phyloP scores from a whole-genome alignment of 805 yeast genomes.

The Metschnikowia kunwiensis region DNA sequence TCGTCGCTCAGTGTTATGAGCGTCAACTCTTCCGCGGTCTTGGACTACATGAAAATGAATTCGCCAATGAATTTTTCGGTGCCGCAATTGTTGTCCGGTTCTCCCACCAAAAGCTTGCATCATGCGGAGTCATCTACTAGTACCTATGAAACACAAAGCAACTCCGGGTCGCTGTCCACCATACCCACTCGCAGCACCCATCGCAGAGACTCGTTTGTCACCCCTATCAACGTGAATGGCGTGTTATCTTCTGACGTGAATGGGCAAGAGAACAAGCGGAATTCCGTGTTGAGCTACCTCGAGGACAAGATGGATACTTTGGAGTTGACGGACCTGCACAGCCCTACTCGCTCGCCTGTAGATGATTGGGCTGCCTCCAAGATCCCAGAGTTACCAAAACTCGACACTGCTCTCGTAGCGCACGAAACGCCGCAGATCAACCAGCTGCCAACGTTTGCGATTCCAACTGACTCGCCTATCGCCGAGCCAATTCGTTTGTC shows the following conservation, averaged over 20 bases:
- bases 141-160: slow-evolving; percentile 10
- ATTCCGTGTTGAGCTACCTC: slow-evolving; percentile 40
- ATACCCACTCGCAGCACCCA: slow-evolving; percentile 12
- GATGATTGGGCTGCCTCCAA: slow-evolving; percentile 5
- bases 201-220: slow-evolving; percentile 35
- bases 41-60: slow-evolving; percentile 35
- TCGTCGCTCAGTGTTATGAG: slow-evolving; percentile 21
- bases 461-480: slow-evolving; percentile 17
- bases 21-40: slow-evolving; percentile 20
- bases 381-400: slow-evolving; percentile 15
- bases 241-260: slow-evolving; percentile 29
- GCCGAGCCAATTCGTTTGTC: slow-evolving; percentile 2
- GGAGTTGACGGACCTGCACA: slow-evolving; percentile 33
- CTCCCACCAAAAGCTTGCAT: slow-evolving; percentile 36
- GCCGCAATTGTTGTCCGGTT: slow-evolving; percentile 37
- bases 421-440: slow-evolving; percentile 29
- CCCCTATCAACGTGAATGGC: slow-evolving; percentile 44
- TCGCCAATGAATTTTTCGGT: slow-evolving; percentile 30
- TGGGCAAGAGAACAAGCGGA: slow-evolving; percentile 33
- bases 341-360: slow-evolving; percentile 20
- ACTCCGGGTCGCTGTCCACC: slow-evolving; percentile 16
- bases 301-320: slow-evolving; percentile 44
- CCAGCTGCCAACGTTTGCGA: slow-evolving; percentile 30
- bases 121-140: slow-evolving; percentile 24
- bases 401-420: slow-evolving; percentile 15